Evolutionary conservation across 1,284 basidiomycete species (phyloP), one percentile per base, ranked within the genome.

Genomic region (Paramarasmius palmivorus): DNA sequence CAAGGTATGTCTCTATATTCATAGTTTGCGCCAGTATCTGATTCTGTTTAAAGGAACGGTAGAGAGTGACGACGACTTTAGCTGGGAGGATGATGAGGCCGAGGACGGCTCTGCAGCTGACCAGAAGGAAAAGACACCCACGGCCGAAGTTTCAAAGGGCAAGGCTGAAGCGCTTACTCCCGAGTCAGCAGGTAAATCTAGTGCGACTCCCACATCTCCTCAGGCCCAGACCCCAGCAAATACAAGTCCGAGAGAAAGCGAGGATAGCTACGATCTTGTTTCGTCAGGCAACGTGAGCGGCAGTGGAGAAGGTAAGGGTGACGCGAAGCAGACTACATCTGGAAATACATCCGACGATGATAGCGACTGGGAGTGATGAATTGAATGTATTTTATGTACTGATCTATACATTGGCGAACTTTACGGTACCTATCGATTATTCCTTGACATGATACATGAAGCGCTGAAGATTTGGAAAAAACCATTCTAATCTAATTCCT

Each of bases 71-170:
- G 90, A 92, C 41, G 85, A 89, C 55, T 89, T 91, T 66, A 88
- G 82, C 61, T 91, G 89, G 88, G 89, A 90, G 65, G 88, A 89
- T 55, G 88, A 90, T 46, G 88, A 90, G 2, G 81, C 81, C 8
- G 86, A 86, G 23, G 73, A 76, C 22, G 57, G 62, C n/a, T 49
- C 59, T 1, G 49, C 53, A 17, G 22, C 57, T 20, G 53, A 57
- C 20, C 63, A 68, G 10, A 51, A 59, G 34, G 61, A 68, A 19
- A 61, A 62, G 12, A 60, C 66, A n/a, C 53, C 60, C 6, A 39
- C 59, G 19, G 55, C 55, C 56, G 22, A 34, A 57, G 37, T 47
- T 52, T 26, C 37, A 53, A 60, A 55, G 42, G 61, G 42, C 20
- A 62, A 60, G 23, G 38, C 41, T 7, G 15, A 44, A 6, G 41